Conservation (phyloP, 148 eudicot species). For the Chenopodium formosanum region DNA sequence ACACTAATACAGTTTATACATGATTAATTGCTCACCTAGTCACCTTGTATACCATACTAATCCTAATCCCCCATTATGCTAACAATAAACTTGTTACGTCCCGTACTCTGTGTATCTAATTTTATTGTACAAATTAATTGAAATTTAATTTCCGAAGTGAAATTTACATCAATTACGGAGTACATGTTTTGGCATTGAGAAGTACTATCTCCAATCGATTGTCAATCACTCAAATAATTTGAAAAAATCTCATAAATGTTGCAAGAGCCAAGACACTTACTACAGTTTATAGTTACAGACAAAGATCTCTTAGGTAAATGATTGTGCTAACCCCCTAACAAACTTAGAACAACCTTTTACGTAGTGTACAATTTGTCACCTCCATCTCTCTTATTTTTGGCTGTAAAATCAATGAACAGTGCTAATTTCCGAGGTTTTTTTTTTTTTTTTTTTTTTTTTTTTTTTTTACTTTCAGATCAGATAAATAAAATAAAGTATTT, state of each 20-base stretch:
- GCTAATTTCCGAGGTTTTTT: conserved; percentile 22
- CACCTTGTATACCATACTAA: too few species aligned
- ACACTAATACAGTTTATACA: too few species aligned
- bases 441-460: neutral
- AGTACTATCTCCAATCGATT: neutral
- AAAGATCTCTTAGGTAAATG: conserved; percentile 21
- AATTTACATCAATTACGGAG: too few species aligned
- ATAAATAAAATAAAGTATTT: too few species aligned
- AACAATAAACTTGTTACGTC: too few species aligned
- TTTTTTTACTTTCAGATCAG: too few species aligned
- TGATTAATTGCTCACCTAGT: too few species aligned
- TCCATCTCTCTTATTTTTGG: neutral
- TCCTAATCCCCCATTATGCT: too few species aligned
- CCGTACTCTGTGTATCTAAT: too few species aligned
- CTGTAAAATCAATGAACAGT: conserved; percentile 19
- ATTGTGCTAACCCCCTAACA: neutral
- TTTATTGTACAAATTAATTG: too few species aligned
- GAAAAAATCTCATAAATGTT: neutral
- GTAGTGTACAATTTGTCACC: conserved; percentile 18
- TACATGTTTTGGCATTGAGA: neutral
- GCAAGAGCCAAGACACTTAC: neutral
- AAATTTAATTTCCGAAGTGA: too few species aligned
- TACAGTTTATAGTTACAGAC: neutral
- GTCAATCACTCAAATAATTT: neutral
- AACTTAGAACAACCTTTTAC: conserved; percentile 15